These are phyloP conservation scores for Fusarium sp. DNA, from an alignment of 2,329 filamentous ascomycete species.

Conservation along the genomic window DNA sequence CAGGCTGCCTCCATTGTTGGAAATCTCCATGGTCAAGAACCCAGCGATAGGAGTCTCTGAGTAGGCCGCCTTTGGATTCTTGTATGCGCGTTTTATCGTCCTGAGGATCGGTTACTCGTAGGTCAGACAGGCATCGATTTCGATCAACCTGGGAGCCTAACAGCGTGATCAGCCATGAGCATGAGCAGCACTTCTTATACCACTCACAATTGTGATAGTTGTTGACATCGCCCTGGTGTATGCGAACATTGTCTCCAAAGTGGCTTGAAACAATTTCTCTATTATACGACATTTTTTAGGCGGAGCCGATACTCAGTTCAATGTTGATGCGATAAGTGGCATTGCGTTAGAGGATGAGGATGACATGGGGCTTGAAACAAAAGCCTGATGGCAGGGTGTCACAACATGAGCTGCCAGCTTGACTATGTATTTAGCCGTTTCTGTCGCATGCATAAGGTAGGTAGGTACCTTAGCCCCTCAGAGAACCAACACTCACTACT, in stretches of 20 bases:
- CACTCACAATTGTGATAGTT: not conserved
- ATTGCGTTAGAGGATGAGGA: not conserved
- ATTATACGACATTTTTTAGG: not conserved
- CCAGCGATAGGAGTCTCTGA: slow-evolving; percentile 54
- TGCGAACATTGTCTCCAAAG: not conserved
- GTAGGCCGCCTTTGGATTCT: slow-evolving; percentile 53
- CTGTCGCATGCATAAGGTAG: too few relatives aligned
- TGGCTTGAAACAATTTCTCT: not conserved
- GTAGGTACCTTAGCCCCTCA: too few relatives aligned
- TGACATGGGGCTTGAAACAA: not conserved
- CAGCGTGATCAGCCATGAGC: not conserved
- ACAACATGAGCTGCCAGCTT: not conserved
- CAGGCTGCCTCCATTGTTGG: slow-evolving; percentile 7
- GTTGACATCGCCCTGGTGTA: not conserved
- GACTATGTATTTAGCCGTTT: too few relatives aligned
- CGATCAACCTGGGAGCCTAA: not conserved
- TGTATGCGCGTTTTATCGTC: slow-evolving; percentile 57
- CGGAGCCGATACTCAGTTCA: not conserved
- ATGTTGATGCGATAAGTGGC: not conserved
- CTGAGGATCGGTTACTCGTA: slow-evolving; percentile 50
- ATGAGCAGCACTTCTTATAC: too few relatives aligned
- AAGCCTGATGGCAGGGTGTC: not conserved
- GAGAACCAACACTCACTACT: too few relatives aligned
- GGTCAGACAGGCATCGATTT: slow-evolving; percentile 42
- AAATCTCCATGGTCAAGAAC: slow-evolving; percentile 52